Evolutionary conservation across 768 basidiomycete genomes (phyloP), one percentile per base, ranked within the genome.

Genomic region (Tylopilus plumbeoviolaceoides): DNA sequence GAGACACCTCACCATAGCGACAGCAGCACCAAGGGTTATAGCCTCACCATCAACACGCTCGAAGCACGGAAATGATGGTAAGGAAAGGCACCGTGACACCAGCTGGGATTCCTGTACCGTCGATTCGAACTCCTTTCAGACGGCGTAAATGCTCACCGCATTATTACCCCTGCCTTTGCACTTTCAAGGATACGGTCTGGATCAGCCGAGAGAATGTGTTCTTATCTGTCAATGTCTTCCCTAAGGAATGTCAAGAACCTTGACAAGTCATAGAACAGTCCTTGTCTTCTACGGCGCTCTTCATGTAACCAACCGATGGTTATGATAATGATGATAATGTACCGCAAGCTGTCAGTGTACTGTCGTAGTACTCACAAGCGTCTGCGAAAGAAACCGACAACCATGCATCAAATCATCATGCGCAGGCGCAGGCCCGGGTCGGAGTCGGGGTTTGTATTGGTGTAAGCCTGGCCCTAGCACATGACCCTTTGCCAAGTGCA

Each of bases 101-200:
- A 5, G 60, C 48, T 20, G 27, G 8, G 7, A 10, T 33, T 11
- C 47, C 31, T 47, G 35, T 3, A 7, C 30, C 6, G 28, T 18
- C n/a, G 30, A 40, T 27, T 12, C 43, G n/a, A n/a, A 33, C 25
- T 23, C 41, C 44, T 11, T 33, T 40, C 54, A 47, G 18, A 68
- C 55, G 11, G 53, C 57, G 21, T 69, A 74, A 21, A 74, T 64
- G 28, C 59, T 60, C 36, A 74, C 44, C 30, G 65, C 69, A 15
- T 71, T 61, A 28, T 47, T 38, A 51, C 59, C 58, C 73, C 71
- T 17, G 54, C 50, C 33, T 54, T 63, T n/a, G 67, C 36, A 44
- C 61, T 64, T 53, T 72, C 71, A 8, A 59, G 46, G 20, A 75
- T 45, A 47, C 71, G 72, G 53, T 75, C 73, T 35, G 75, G 45